These are phyloP conservation scores for Pseudocercospora macadamiae DNA, from an alignment of 2,329 filamentous ascomycete genomes.

Conservation along the genomic window DNA sequence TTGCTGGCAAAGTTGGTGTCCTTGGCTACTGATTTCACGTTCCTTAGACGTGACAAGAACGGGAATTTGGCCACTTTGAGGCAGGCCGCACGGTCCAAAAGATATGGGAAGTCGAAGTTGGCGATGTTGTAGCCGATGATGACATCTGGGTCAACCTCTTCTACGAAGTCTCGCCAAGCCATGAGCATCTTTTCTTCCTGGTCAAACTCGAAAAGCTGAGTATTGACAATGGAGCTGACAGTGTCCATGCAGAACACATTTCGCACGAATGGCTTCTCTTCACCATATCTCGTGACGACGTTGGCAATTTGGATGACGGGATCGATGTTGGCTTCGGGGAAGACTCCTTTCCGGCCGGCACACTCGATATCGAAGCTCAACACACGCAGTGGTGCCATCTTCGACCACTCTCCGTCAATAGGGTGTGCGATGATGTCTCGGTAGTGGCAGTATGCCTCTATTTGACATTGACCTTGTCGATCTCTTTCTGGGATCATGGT, in stretches of 20 bases:
- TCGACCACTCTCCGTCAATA: constrained; percentile 92
- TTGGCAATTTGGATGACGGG: constrained; percentile 98
- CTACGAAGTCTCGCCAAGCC: constrained; percentile 86
- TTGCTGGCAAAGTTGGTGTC: constrained; percentile 93
- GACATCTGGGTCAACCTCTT: constrained; percentile 91
- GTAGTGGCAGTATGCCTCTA: constrained; percentile 86
- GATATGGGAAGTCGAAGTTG: constrained; percentile 98
- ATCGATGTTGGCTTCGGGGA: constrained; percentile 88
- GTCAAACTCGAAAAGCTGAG: constrained; percentile 82
- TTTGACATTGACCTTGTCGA: constrained; percentile 90
- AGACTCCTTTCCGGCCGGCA: constrained; percentile 94
- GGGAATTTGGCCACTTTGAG: constrained; percentile 80
- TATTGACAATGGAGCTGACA: constrained; percentile 92
- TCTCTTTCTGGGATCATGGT: constrained; percentile 66
- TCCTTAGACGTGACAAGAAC: constrained; percentile 81
- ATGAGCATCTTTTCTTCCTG: constrained; percentile 88
- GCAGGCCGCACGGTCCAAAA: constrained; percentile 83
- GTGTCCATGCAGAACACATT: constrained; percentile 96
- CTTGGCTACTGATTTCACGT: constrained; percentile 70
- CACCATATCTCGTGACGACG: constrained; percentile 90
- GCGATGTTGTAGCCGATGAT: constrained; percentile 99
- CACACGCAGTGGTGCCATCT: constrained; percentile 92
- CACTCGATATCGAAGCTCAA: constrained; percentile 99
- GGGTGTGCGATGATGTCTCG: constrained; percentile 82
- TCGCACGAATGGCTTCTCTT: constrained; percentile 90